Base-by-base conservation (phyloP, 208 protist genomes). In the Tritrichomonas foetus region DNA sequence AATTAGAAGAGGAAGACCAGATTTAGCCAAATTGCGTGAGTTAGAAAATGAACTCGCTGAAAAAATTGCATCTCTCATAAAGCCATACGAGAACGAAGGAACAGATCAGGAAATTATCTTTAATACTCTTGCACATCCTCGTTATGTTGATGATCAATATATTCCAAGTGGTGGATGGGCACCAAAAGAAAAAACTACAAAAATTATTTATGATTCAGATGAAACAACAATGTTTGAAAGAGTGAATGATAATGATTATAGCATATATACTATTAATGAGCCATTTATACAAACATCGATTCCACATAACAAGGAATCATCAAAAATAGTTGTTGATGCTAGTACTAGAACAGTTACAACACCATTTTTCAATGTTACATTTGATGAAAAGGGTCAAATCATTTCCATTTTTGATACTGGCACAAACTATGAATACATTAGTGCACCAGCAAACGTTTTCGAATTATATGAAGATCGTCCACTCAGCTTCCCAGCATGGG, bases 381-480 rank as follows among this genome's bases (percentile, higher is more conserved):
- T 89, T 39, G 9, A 53, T 27, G 47, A 89, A 50, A 89, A 89
- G 9, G 78, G 78, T 5, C 14, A 1, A 5, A 89, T 89, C 2
- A 39, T 39, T 27, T 27, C 14, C 0, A 39, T 89, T 2, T 33
- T 1, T 2, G 47, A 57, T 57, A 0, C n/a, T 5, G 57, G 57
- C 8, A 89, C 47, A 53, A 27, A 30, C 0, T 20, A 47, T n/a
- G n/a, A 44, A 30, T 89, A 39, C 22, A 25, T 89, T 5, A 20
- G 27, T 20, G 25, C 47, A 20, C 47, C 78, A 39, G 44, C 78
- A 0, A 89, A 89, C 22, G 20, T 57, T 0, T 89, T 89, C 39
- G 78, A 89, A 57, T 39, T 89, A 20, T 89, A 57, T 57, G 78
- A 89, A 57, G 78, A 89, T n/a, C 25, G 78, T 16, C 47, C 78